Conservation (phyloP, 169 alveolate species). For the Pseudocohnilembus persalinus region DNA sequence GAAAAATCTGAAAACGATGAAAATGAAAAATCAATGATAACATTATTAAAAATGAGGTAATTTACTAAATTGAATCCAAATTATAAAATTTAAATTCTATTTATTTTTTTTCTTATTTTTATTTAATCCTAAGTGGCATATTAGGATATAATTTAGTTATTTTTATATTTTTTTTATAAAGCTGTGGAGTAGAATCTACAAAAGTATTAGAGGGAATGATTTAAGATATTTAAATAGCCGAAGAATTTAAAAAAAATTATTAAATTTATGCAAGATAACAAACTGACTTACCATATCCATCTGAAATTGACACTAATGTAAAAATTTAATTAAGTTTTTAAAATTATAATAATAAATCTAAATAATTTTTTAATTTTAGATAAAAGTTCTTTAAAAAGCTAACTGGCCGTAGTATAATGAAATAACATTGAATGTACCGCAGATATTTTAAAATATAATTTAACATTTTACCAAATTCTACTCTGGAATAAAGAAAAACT, state of each 20-base stretch:
- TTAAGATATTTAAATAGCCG: background rate
- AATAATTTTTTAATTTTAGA: background rate
- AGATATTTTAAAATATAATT: background rate
- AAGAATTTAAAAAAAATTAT: constrained; percentile 10
- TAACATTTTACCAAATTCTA: constrained; percentile 2
- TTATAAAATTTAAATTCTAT: no score
- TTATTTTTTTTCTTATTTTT: no score
- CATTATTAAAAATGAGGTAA: background rate
- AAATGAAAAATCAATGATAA: background rate
- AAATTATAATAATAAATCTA: background rate
- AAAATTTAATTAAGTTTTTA: background rate
- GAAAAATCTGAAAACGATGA: background rate
- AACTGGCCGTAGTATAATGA: constrained; percentile 20
- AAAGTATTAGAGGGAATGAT: constrained; percentile 24
- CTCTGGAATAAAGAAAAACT: background rate
- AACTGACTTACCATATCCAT: background rate
- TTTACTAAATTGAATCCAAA: background rate
- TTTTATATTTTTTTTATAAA: background rate
- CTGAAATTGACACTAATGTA: constrained; percentile 1
- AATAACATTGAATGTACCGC: constrained; percentile 2
- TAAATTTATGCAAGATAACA: background rate
- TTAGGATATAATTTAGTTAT: no score
- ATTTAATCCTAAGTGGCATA: no score
- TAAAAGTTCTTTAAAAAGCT: constrained; percentile 18
- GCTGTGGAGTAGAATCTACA: constrained; percentile 5